phyloP scores from a whole-genome alignment of 208 protist genomes.

The Leishmania gerbilli region DNA sequence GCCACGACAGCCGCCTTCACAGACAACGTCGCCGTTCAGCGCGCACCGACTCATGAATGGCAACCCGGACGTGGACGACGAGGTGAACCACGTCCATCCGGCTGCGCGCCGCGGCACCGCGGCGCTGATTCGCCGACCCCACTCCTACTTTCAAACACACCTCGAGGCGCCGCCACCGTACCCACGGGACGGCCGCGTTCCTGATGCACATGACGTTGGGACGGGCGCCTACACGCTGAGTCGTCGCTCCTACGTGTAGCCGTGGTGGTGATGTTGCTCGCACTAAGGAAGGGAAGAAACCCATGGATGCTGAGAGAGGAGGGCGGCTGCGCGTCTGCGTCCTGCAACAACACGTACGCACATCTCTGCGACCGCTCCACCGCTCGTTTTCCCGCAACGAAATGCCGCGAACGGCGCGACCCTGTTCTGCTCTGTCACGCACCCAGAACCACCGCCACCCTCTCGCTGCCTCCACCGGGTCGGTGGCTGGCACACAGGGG shows the following conservation, averaged over 20 bases:
- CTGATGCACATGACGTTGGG: neutral
- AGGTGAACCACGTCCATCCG: neutral
- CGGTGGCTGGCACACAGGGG: no score
- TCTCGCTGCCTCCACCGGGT: neutral
- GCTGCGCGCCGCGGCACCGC: neutral
- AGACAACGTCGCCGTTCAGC: neutral
- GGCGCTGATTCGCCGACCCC: neutral
- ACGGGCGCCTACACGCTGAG: neutral
- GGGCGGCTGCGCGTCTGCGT: neutral
- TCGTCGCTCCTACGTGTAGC: neutral
- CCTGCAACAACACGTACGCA: neutral
- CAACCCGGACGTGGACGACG: neutral
- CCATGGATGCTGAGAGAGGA: neutral
- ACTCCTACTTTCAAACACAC: neutral
- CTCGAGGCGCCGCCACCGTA: neutral
- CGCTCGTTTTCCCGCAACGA: neutral
- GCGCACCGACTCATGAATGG: slow-evolving; percentile 15
- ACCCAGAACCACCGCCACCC: neutral
- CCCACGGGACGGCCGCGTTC: neutral
- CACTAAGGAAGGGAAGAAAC: neutral
- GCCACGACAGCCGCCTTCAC: neutral
- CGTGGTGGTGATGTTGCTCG: neutral
- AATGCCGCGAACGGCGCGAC: neutral
- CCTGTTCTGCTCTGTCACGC: neutral
- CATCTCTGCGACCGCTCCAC: neutral